Evolutionary conservation across 192 early-diverging fungal genomes (phyloP), one percentile per base, ranked within the genome.

Genomic region (Umbelopsis vinacea): DNA sequence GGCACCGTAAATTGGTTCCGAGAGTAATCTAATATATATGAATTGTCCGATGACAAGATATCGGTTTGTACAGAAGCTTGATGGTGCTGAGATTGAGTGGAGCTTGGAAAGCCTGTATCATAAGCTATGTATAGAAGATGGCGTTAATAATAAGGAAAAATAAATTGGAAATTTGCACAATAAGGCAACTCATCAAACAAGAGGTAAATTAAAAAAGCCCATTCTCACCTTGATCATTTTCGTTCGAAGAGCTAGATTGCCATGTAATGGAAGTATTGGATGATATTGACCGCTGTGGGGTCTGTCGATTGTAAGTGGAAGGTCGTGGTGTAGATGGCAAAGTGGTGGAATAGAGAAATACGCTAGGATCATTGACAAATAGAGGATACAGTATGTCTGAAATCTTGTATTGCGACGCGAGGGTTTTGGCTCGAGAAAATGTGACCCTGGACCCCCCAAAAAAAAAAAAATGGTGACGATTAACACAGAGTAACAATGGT

Each of bases 361-460:
- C 69, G 66, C 84, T 82, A 26, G 91, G 92, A 69, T 92, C 90
- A 46, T 90, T 87, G 67, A 88, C 89, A 71, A 94, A 88, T 46
- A 94, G 83, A 46, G 92, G 92, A 76, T 91, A 91, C 35, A 92
- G 83, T 48, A 83, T 82, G 8, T 92, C 91, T 45, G 84, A 74
- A 10, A 94, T 91, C 70, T 92, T 91, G 82, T 89, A 89, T 84
- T 92, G 87, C 70, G 88, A 75, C 23, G 93, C 81, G 66, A 92
- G 70, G 76, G 83, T 77, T 55, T 87, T 88, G 26, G 89, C 86
- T 70, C 93, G 85, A 57, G 76, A 77, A 78, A 91, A 89, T 29
- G 89, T 86, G 72, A 92, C 91, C 81, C 81, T 85, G 67, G 19
- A 48, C 21, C 60, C 55, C 37, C 55, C 37, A 6, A 50, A 69